Base-by-base conservation (phyloP, 345 rosid species). In the Rhizophora mangle region DNA sequence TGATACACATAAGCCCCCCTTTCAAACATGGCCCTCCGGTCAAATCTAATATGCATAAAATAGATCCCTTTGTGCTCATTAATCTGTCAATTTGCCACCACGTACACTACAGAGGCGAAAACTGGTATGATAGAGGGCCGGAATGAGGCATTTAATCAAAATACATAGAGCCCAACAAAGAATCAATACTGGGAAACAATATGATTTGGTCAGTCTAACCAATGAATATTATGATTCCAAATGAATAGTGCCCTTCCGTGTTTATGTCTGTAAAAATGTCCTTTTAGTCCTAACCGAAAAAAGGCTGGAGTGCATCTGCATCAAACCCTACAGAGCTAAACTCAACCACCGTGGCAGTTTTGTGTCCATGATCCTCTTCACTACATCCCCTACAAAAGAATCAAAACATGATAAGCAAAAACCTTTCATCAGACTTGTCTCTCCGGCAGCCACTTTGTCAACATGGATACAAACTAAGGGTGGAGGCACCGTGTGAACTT, bases 391-490 rank as follows among this genome's bases (percentile, higher is more conserved):
- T 74, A 83, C 91, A 75, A 88, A 88, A 49, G 91, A 84, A 84
- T 92, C 96, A 39, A 95, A 92, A 78, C 99, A 95, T 67, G 88
- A 68, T 21, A 84, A 80, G 82, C 99, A 95, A 78, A 83, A 80
- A 70, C 89, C 89, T 86, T 79, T 86, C 89, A 95, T 80, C 77
- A 87, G 72, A 79, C 96, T 89, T 29, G 72, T 77, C 79, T 79
- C 86, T 63, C 85, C 93, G 21, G 80, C 78, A 39, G 68, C 74
- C 70, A 80, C 39, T 78, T 76, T 83, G 66, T 79, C 85, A 0
- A 71, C 21, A 36, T 95, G 99, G 24, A 69, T 39, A 82, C 99
- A 95, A 22, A 58, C 75, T 6, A 77, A 79, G 37, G 90, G 87
- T 3, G 83, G 85, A 4, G 87, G 87, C 71, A 86, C 79, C 9